Conservation (phyloP, 129 eudicot genomes). For the Tagetes erecta region DNA sequence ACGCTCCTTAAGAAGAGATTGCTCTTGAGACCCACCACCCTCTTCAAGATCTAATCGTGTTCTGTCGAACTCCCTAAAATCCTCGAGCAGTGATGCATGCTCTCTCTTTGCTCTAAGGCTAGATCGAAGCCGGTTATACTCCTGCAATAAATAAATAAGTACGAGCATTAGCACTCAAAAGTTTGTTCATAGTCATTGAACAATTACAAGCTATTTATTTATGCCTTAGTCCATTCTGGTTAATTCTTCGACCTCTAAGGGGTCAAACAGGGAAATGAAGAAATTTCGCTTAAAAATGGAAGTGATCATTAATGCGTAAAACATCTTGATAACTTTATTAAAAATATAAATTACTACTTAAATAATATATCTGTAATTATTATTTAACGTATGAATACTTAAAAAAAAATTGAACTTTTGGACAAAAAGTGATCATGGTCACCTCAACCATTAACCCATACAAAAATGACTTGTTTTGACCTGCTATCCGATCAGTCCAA, state of each 20-base stretch:
- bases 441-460: no score
- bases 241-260: not conserved
- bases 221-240: not conserved
- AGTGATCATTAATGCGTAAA: not conserved
- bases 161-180: not conserved
- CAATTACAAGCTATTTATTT: not conserved
- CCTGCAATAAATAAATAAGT: conserved; percentile 48
- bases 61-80: conserved; percentile 92
- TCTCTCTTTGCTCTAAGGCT: conserved; percentile 97
- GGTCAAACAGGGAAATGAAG: not conserved
- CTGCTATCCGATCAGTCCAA: conserved; percentile 1
- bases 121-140: conserved; percentile 83
- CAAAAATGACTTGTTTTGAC: not conserved
- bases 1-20: conserved; percentile 89
- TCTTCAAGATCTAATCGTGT: conserved; percentile 95
- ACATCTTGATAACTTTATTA: not conserved
- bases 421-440: no score
- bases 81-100: conserved; percentile 95
- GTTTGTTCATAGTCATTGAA: not conserved
- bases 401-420: not conserved
- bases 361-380: not conserved
- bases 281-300: not conserved
- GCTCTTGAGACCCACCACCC: conserved; percentile 79
- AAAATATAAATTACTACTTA: not conserved
- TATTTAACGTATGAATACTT: not conserved